These are phyloP conservation scores for Talaromyces sp. DNA, from an alignment of 2,329 filamentous ascomycete genomes.

Conservation along the genomic window DNA sequence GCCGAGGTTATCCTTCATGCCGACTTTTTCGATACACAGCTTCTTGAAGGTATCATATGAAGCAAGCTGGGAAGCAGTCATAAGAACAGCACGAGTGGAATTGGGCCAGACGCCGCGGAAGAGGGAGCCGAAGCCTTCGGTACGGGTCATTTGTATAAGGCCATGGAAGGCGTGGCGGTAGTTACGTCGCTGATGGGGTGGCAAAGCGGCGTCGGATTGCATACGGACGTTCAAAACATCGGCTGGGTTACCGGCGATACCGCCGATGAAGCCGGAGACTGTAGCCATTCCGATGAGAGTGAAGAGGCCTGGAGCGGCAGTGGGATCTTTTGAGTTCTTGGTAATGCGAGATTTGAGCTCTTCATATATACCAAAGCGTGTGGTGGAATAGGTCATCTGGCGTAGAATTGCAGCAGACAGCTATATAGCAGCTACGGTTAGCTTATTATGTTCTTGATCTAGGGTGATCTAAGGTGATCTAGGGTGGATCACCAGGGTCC, in stretches of 20 bases:
- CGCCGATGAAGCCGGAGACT: slow-evolving; percentile 82
- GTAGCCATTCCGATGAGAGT: slow-evolving; percentile 82
- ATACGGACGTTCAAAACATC: slow-evolving; percentile 98
- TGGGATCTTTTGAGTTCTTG: slow-evolving; percentile 33
- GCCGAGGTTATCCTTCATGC: slow-evolving; percentile 57
- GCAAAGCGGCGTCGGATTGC: slow-evolving; percentile 87
- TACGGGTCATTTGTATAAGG: slow-evolving; percentile 79
- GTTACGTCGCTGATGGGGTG: slow-evolving; percentile 72
- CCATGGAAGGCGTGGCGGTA: slow-evolving; percentile 90
- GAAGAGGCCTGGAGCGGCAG: slow-evolving; percentile 65
- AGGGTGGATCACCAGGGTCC: neutral
- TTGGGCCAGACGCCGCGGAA: slow-evolving; percentile 76
- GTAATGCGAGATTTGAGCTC: slow-evolving; percentile 76
- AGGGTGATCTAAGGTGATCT: too few species aligned
- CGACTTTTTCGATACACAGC: slow-evolving; percentile 54
- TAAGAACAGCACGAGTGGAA: slow-evolving; percentile 63
- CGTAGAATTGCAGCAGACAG: slow-evolving; percentile 90
- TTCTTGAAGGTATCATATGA: slow-evolving; percentile 67
- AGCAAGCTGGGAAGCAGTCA: slow-evolving; percentile 67
- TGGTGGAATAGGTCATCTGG: slow-evolving; percentile 94
- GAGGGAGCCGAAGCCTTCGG: slow-evolving; percentile 75
- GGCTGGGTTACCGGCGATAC: slow-evolving; percentile 87
- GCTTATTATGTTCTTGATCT: neutral
- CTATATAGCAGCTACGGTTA: slow-evolving; percentile 35
- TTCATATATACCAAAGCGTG: slow-evolving; percentile 95